Percentiles rank a stretch among this genome's conserved stretches.
Evolutionary conservation across 345 rosid species (phyloP).

Genomic region (Nephelium lappaceum): DNA sequence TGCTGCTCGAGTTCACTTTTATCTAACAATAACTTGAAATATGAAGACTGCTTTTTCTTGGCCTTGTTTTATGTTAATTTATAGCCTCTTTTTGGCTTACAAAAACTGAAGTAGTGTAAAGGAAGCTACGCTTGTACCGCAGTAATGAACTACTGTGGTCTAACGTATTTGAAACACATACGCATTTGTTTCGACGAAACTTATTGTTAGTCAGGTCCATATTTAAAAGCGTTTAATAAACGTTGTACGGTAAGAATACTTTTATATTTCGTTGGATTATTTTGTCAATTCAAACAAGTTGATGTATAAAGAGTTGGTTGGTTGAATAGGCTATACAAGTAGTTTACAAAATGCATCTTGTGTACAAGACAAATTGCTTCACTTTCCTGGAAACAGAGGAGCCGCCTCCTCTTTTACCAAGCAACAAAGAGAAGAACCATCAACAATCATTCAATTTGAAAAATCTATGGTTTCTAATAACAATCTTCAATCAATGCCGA

Average conservation of each 20-base stretch:
- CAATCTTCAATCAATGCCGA: conserved; percentile 25
- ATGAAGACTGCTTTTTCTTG: conserved; percentile 5
- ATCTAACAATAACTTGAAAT: neutral
- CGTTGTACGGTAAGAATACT: too few species aligned
- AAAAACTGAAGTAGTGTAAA: neutral
- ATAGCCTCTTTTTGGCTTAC: neutral
- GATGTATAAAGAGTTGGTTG: neutral
- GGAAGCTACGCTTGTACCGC: neutral
- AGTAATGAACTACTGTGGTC: too few species aligned
- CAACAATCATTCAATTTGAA: neutral
- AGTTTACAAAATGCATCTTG: conserved; percentile 19
- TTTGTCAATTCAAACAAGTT: too few species aligned
- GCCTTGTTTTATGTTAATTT: neutral
- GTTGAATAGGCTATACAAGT: conserved; percentile 18
- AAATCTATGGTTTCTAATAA: neutral
- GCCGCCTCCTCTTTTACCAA: conserved; percentile 14
- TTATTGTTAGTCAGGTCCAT: too few species aligned
- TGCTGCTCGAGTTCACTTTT: neutral
- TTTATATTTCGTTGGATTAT: too few species aligned
- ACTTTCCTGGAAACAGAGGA: conserved; percentile 33
- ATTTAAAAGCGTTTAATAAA: too few species aligned
- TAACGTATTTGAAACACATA: too few species aligned
- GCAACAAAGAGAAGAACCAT: neutral
- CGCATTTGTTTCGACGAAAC: too few species aligned
- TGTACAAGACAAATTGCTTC: conserved; percentile 18